These are phyloP conservation scores for Aspergillus leporis DNA, from an alignment of 495 filamentous ascomycete genomes.

Conservation along the genomic window DNA sequence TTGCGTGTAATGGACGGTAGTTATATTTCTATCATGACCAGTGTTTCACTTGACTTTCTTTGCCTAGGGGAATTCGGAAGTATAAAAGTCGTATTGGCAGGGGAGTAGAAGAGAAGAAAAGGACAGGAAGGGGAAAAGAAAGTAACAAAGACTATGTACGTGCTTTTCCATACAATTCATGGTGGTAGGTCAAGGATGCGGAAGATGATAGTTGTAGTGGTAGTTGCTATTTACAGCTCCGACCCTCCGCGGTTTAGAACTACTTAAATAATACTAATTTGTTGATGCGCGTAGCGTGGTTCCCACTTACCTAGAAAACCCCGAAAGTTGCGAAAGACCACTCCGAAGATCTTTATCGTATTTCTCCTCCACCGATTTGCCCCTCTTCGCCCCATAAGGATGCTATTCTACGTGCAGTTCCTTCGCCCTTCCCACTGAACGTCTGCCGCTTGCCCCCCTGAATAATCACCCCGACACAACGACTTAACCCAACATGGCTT, in stretches of 20 bases:
- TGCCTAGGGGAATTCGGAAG: neutral
- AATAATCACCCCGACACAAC: constrained; percentile 8
- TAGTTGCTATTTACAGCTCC: neutral
- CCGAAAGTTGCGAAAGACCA: neutral
- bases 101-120: neutral
- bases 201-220: neutral
- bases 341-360: constrained; percentile 10
- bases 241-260: neutral
- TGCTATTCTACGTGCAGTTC: neutral
- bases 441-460: neutral
- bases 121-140: neutral
- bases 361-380: neutral
- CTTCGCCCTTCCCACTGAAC: neutral
- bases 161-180: neutral
- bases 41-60: neutral
- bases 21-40: neutral
- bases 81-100: neutral
- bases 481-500: constrained; percentile 38
- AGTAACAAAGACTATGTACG: neutral
- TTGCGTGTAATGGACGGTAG: neutral
- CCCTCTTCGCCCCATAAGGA: neutral
- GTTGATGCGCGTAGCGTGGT: constrained; percentile 9
- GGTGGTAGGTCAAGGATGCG: neutral
- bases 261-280: constrained; percentile 2
- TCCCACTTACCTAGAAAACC: constrained; percentile 3